phyloP scores from a whole-genome alignment of 2,329 filamentous ascomycete genomes.

The Monilinia fructigena region DNA sequence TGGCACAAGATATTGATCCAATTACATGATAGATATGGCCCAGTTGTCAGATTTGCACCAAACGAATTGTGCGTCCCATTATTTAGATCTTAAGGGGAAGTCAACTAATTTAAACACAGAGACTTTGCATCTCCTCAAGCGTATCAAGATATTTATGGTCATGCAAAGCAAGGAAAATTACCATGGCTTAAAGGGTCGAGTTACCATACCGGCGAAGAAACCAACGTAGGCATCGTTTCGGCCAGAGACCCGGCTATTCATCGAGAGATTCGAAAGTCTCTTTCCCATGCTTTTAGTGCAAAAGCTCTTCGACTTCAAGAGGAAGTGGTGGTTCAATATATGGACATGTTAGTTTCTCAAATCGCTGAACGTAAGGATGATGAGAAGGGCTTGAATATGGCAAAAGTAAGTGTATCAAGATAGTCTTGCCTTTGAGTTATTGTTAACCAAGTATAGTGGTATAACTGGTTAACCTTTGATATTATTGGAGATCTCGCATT shows the following conservation, averaged over 20 bases:
- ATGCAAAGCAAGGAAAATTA: constrained; percentile 16
- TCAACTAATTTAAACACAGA: constrained; percentile 2
- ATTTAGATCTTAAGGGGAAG: constrained; percentile 9
- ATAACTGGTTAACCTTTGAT: constrained; percentile 29
- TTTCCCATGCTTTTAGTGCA: constrained; percentile 39
- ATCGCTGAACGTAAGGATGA: constrained; percentile 1
- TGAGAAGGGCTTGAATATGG: constrained; percentile 13
- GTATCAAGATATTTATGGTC: constrained; percentile 15
- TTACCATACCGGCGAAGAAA: neutral
- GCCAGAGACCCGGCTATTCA: constrained; percentile 24
- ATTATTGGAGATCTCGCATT: constrained; percentile 30
- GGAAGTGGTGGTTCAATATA: constrained; percentile 30
- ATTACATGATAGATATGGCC: constrained; percentile 36
- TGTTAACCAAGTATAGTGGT: constrained; percentile 24
- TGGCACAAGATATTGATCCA: too few relatives aligned
- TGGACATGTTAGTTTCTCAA: constrained; percentile 20
- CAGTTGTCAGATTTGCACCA: constrained; percentile 37
- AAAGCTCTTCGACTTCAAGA: constrained; percentile 39
- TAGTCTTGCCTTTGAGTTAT: constrained; percentile 1
- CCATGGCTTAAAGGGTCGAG: constrained; percentile 7
- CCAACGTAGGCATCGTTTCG: constrained; percentile 15
- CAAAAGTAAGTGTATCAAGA: constrained; percentile 4
- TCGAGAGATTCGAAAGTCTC: constrained; percentile 24
- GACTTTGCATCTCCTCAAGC: constrained; percentile 16
- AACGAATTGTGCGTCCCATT: constrained; percentile 28